These are phyloP conservation scores for Mortierella alpina DNA, from an alignment of 192 early-diverging fungal species.

Conservation along the genomic window DNA sequence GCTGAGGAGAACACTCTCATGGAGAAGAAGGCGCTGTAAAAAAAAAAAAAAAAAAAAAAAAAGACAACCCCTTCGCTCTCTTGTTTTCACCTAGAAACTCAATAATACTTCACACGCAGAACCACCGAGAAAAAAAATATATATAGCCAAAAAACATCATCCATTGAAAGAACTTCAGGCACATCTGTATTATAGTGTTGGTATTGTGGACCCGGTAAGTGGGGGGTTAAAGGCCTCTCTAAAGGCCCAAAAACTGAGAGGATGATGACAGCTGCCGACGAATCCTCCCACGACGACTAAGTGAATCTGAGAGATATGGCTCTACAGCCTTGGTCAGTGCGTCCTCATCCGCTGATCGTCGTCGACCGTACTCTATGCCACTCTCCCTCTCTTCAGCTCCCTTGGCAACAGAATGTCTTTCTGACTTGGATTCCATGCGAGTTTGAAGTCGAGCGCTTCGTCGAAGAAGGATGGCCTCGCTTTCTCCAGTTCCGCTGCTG, in stretches of 20 bases:
- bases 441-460: too few relatives aligned
- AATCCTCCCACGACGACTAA: constrained; percentile 35
- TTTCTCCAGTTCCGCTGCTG: too few relatives aligned
- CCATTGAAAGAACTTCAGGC: background rate
- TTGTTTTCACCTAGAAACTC: background rate
- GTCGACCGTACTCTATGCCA: constrained; percentile 6
- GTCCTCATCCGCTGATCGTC: constrained; percentile 31
- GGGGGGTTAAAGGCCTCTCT: background rate
- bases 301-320: constrained; percentile 42
- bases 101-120: too few relatives aligned
- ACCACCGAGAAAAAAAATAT: too few relatives aligned
- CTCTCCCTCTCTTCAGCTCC: background rate
- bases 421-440: too few relatives aligned
- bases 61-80: background rate
- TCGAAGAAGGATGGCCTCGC: too few relatives aligned
- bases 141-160: too few relatives aligned
- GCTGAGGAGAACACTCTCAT: constrained; percentile 21
- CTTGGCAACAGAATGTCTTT: too few relatives aligned
- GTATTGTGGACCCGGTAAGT: background rate
- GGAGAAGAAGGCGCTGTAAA: constrained; percentile 46
- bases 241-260: constrained; percentile 25
- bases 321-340: constrained; percentile 45
- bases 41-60: constrained; percentile 11
- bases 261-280: constrained; percentile 17
- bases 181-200: background rate